Percentiles rank a stretch among this genome's conserved stretches.
Conservation (phyloP, 306 rosid genomes). For the Bauhinia variegata region DNA sequence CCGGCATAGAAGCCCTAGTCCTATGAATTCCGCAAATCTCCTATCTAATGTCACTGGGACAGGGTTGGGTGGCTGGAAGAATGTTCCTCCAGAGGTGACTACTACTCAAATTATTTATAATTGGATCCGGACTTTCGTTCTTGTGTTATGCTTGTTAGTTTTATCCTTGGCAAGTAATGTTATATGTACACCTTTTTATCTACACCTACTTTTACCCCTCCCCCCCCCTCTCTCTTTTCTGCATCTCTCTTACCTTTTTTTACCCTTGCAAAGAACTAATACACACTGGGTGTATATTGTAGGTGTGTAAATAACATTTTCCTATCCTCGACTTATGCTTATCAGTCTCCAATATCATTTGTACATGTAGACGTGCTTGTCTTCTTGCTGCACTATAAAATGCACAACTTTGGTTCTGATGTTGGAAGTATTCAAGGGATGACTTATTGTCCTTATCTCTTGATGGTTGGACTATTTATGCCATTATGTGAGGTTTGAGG, state of each 20-base stretch:
- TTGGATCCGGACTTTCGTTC: conserved; percentile 15
- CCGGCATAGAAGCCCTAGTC: conserved; percentile 98
- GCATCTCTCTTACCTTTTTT: no score
- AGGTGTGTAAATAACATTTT: no score
- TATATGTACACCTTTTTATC: no score
- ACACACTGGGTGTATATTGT: no score
- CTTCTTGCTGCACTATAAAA: conserved; percentile 6
- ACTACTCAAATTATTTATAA: conserved; percentile 13
- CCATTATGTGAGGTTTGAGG: conserved; percentile 8
- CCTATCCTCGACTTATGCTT: no score
- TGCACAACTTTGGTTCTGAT: conserved; percentile 7
- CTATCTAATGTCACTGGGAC: conserved; percentile 79
- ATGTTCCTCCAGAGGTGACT: conserved; percentile 86
- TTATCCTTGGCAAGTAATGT: no score
- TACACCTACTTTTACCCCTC: no score
- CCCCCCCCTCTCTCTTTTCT: no score
- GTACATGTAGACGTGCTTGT: background rate
- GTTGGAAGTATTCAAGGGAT: conserved; percentile 9
- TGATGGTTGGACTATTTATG: background rate
- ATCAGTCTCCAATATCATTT: background rate
- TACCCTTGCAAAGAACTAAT: no score
- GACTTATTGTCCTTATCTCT: background rate
- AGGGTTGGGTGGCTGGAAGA: conserved; percentile 89
- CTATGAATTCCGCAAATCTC: conserved; percentile 93
- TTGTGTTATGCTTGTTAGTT: conserved; percentile 20